Evolutionary conservation across 441 rosid species (phyloP).

Genomic region (Hypseocharis bilobata): DNA sequence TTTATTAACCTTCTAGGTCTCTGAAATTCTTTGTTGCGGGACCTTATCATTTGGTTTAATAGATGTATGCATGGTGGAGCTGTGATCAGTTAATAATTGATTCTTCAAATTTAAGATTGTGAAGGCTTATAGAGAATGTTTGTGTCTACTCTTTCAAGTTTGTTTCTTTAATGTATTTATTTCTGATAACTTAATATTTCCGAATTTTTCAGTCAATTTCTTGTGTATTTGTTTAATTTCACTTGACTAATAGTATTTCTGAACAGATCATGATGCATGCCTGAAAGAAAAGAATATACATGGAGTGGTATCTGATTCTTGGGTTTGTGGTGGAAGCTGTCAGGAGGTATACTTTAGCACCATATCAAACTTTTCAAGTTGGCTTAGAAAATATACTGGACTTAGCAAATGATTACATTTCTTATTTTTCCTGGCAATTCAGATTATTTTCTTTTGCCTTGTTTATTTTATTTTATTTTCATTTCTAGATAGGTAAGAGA

Average conservation of each 20-base stretch:
- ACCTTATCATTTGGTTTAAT: too few species aligned
- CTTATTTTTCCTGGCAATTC: neutral
- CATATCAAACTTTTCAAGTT: neutral
- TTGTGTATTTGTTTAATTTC: neutral
- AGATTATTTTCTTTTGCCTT: too few species aligned
- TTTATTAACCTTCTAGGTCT: neutral
- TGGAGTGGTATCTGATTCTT: constrained; percentile 6
- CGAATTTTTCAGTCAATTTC: neutral
- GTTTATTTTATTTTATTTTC: neutral
- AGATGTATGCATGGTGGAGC: too few species aligned
- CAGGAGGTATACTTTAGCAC: constrained; percentile 5
- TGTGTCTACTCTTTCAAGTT: neutral
- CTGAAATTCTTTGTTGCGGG: too few species aligned
- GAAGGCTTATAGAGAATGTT: too few species aligned
- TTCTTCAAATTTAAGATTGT: too few species aligned
- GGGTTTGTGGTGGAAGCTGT: constrained; percentile 1
- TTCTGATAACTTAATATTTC: neutral
- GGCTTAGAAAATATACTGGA: neutral
- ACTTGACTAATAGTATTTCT: neutral
- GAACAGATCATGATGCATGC: constrained; percentile 3
- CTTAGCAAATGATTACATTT: neutral
- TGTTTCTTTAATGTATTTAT: neutral
- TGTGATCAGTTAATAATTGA: too few species aligned
- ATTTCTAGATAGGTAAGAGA: too few species aligned
- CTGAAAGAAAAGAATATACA: neutral